Evolutionary conservation across 257 asterid genomes (phyloP).

Genomic region (Ajuga chamaepitys): DNA sequence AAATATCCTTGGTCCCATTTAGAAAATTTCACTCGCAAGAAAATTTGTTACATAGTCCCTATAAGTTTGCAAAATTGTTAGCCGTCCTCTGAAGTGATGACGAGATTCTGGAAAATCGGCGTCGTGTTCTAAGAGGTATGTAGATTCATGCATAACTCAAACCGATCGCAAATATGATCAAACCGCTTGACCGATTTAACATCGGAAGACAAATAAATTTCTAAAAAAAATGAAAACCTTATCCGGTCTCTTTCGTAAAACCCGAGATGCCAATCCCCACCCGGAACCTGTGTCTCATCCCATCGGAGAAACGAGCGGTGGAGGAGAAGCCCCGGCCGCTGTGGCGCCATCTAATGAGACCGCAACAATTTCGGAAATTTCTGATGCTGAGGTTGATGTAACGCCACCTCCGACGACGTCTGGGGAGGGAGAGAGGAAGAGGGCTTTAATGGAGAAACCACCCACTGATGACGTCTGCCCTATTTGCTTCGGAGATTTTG

Average conservation of each 20-base stretch:
- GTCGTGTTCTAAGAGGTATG: neutral
- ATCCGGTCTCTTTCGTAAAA: neutral
- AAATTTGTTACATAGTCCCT: neutral
- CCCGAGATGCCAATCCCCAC: neutral
- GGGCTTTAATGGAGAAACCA: slow-evolving; percentile 36
- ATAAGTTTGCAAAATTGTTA: neutral
- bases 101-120: neutral
- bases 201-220: neutral
- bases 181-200: neutral
- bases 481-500: slow-evolving; percentile 53
- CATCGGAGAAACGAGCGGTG: slow-evolving; percentile 11
- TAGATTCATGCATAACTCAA: neutral
- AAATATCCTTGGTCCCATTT: no score
- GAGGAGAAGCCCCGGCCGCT: slow-evolving; percentile 10
- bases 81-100: neutral
- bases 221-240: neutral
- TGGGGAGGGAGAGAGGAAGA: slow-evolving; percentile 20
- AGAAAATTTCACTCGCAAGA: no score
- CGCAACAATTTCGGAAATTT: slow-evolving; percentile 9
- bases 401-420: slow-evolving; percentile 8
- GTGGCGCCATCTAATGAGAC: slow-evolving; percentile 15
- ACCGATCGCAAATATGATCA: neutral
- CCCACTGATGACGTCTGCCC: slow-evolving; percentile 77
- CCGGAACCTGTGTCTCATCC: neutral
- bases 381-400: slow-evolving; percentile 6